Evolutionary conservation across 2,329 filamentous ascomycete species (phyloP), one percentile per base, ranked within the genome.

Genomic region (Alternaria sp.): DNA sequence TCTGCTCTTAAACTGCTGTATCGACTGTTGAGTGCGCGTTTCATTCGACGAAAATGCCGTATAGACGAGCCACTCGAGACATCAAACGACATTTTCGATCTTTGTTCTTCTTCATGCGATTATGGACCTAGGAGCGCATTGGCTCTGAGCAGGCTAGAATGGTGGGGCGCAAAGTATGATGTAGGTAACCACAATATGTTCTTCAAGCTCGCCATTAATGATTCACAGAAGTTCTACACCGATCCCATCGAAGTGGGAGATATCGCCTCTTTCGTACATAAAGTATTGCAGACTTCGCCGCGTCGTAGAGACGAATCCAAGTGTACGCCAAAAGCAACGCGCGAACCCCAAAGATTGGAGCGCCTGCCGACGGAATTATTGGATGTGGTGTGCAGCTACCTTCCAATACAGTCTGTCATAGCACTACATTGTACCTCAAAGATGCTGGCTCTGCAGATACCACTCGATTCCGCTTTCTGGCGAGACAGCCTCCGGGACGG

Each of bases 381-480:
- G 10, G 67, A 74, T 21, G 52, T 23, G 6, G 65, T 74, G 15
- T 63, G 65, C 13, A 59, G 45, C 21, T 57, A 65, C 25, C 61
- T 77, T 13, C 63, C 73, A 8, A 32, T 61, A 1, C 30, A 47
- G 12, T 67, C 69, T 2, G 61, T 64, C 19, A 54, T 76, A 17
- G 62, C 65, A 12, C 30, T 77, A 13, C 71, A 71, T 21, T 58
- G 59, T n/a, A 65, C 67, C 9, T 74, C 72, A 0, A 71, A 64
- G 46, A 32, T 59, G 2, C 56, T 75, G n/a, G 62, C 68, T 11
- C 28, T 25, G 8, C 74, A 69, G 19, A 46, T 72, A 7, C 66
- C 61, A 11, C 58, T 76, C 15, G 62, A 75, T 44, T 65, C 71
- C n/a, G 56, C 59, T 3, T 77, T 74, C 51, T 77, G 74, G 74